Evolutionary conservation across 495 filamentous ascomycete species (phyloP).

Genomic region (Penicillium salamii): DNA sequence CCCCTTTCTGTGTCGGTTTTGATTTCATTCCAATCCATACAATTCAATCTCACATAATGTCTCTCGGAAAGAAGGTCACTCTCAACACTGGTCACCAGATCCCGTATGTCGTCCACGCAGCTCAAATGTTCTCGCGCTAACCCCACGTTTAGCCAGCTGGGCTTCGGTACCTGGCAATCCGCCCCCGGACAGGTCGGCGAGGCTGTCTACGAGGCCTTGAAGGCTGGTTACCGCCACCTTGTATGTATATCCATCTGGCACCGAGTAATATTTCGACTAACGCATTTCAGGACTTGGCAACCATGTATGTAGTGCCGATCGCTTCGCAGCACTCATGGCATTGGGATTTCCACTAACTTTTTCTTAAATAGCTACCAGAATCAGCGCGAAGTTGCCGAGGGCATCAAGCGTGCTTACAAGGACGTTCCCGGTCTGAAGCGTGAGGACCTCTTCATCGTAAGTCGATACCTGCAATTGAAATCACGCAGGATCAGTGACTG

Average conservation of each 20-base stretch:
- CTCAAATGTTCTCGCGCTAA: neutral
- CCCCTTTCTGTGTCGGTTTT: conserved; percentile 5
- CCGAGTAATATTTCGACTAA: conserved; percentile 11
- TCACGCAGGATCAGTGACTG: neutral
- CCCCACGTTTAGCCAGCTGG: conserved; percentile 35
- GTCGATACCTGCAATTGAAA: neutral
- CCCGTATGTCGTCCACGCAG: conserved; percentile 30
- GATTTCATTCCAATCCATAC: neutral
- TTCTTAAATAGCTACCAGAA: conserved; percentile 42
- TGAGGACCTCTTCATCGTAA: conserved; percentile 49
- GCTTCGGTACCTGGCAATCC: conserved; percentile 57
- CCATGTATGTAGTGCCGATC: conserved; percentile 30
- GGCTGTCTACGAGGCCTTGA: conserved; percentile 52
- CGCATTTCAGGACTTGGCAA: conserved; percentile 37
- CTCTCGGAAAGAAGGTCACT: conserved; percentile 45
- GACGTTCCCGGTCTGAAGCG: conserved; percentile 49
- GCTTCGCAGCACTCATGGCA: neutral
- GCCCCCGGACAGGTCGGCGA: conserved; percentile 51
- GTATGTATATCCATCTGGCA: no score
- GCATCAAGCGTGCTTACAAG: conserved; percentile 45
- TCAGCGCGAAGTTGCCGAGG: conserved; percentile 45
- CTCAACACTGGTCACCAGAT: conserved; percentile 44
- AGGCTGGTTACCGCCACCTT: conserved; percentile 55
- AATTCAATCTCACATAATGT: conserved; percentile 30
- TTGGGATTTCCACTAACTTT: conserved; percentile 40